These are phyloP conservation scores for Balakata baccata DNA, from an alignment of 345 rosid genomes.

Conservation along the genomic window DNA sequence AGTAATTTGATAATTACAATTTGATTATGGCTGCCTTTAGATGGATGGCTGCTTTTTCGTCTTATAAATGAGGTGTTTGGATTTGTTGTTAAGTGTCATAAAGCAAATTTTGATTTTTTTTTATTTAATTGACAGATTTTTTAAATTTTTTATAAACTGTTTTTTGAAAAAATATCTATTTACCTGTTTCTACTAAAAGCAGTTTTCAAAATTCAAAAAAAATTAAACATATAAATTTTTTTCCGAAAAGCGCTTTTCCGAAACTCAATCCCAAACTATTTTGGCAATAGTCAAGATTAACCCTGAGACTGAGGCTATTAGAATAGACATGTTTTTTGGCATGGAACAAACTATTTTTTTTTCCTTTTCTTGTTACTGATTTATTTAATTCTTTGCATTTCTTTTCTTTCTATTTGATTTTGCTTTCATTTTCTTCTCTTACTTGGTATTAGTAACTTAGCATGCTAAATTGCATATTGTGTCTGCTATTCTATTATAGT, in stretches of 20 bases:
- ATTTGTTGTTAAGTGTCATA: too few species aligned
- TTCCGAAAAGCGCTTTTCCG: too few species aligned
- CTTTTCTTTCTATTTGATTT: background rate
- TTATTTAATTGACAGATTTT: too few species aligned
- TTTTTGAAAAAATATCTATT: too few species aligned
- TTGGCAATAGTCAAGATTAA: background rate
- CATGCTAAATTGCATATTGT: background rate
- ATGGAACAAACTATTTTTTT: background rate
- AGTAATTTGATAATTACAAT: background rate
- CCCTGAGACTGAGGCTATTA: background rate
- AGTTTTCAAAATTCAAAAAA: too few species aligned
- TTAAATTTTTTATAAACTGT: too few species aligned
- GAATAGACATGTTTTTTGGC: background rate
- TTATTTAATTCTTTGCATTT: background rate
- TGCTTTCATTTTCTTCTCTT: background rate
- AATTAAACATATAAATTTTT: too few species aligned
- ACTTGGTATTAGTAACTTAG: background rate
- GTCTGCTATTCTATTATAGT: conserved; percentile 41
- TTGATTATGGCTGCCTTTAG: background rate
- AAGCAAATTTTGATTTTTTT: too few species aligned
- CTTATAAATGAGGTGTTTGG: too few species aligned
- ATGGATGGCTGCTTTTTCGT: conserved; percentile 16
- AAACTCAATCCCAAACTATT: too few species aligned
- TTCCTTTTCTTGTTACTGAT: background rate
- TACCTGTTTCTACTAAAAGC: too few species aligned